Base-by-base conservation (phyloP, 192 early-diverging fungal genomes). In the Coemansia sp. region DNA sequence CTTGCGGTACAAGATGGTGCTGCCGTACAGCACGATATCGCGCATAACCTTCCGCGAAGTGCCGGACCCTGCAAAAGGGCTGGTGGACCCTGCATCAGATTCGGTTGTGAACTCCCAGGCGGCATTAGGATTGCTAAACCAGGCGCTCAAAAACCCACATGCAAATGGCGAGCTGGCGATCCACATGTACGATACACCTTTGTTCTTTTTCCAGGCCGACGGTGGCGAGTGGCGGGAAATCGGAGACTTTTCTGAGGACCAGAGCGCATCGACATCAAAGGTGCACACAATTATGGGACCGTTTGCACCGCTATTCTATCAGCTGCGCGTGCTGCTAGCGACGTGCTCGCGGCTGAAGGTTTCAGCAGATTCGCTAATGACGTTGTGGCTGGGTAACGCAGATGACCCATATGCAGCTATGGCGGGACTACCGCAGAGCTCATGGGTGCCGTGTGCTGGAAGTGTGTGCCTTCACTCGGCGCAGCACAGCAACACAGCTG, bases 1-100 rank as follows among this genome's bases (percentile, higher is more conserved):
- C n/a, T n/a, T 63, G 25, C 73, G 78, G 37, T 81, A 75, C 73
- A 81, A 81, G 57, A 75, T 81, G 78, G 78, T 72, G 2, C 61
- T 81, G 25, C 73, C 78, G 4, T 75, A 75, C 64, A 81, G 73
- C 38, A 59, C 73, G 4, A 68, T 81, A 5, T 75, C 69, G 31
- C 72, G 72, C 12, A 81, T 81, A 41, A 72, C 64, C 27, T 75
- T 81, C 67, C 73, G 73, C 63, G 78, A 81, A 39, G 12, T 62
- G 4, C 78, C 78, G 2, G 78, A 81, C 21, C 27, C 69, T 26
- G 67, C 73, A 7, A 67, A 51, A 17, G 11, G 61, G 14, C 67
- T 81, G 22, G 62, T 75, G 3, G 78, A 81, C 26, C 31, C 61
- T 16, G 53, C 64, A 5, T 41, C 55, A 5, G 78, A 81, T 6